phyloP scores from a whole-genome alignment of 2,329 filamentous ascomycete species.

The Lomentospora prolificans region DNA sequence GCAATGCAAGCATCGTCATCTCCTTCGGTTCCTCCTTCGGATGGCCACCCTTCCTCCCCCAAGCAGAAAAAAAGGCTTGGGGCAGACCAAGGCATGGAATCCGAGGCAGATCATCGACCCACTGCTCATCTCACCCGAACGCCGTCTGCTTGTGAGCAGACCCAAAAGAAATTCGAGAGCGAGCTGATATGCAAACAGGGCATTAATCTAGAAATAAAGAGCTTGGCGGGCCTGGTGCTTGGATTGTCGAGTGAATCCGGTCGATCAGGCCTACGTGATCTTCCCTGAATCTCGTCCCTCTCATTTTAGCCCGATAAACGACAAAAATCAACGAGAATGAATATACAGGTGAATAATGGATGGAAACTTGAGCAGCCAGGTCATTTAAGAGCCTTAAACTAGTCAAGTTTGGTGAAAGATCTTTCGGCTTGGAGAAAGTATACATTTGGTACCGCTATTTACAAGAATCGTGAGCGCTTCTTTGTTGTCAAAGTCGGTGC shows the following conservation, averaged over 20 bases:
- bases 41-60: too few species aligned
- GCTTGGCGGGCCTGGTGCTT: background rate
- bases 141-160: background rate
- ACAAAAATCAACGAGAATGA: background rate
- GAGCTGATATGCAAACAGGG: background rate
- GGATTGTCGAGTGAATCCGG: background rate
- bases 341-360: background rate
- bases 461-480: background rate
- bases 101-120: background rate
- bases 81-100: background rate
- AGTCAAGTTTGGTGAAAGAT: background rate
- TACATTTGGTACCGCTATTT: slow-evolving; percentile 7
- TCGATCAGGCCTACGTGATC: background rate
- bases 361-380: background rate
- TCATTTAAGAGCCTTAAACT: background rate
- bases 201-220: background rate
- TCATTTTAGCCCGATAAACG: background rate
- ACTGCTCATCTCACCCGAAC: background rate
- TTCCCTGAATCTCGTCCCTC: background rate
- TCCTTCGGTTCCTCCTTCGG: too few species aligned
- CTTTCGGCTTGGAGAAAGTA: background rate
- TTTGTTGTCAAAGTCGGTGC: background rate
- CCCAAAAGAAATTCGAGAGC: background rate
- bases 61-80: too few species aligned
- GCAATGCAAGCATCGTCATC: too few species aligned